A percentile compares a stretch with the other conserved stretches of the same genome.
Conservation (phyloP, 2,329 filamentous ascomycete species). For the Sclerotinia trifoliorum region DNA sequence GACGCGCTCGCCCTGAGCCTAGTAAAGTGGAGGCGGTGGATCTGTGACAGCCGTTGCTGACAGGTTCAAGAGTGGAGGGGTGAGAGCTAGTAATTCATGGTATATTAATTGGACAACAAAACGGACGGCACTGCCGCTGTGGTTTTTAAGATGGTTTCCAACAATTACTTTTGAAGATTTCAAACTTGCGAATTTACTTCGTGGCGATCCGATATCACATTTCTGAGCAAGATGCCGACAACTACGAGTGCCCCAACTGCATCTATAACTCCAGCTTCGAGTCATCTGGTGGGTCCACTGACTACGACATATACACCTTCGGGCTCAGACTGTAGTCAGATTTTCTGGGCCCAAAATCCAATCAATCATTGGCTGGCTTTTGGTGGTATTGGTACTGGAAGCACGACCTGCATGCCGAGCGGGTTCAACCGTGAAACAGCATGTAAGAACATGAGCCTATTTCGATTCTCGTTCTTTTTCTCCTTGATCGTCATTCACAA, state of each 20-base stretch:
- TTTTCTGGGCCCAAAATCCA: slow-evolving; percentile 16
- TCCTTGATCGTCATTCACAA: neutral
- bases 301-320: slow-evolving; percentile 16
- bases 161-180: neutral
- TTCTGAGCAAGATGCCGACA: neutral
- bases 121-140: neutral
- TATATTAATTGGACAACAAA: slow-evolving; percentile 8
- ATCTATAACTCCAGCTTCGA: neutral
- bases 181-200: neutral
- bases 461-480: neutral
- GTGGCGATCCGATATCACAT: neutral
- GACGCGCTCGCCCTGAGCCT: neutral
- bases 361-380: slow-evolving; percentile 2
- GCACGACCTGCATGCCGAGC: slow-evolving; percentile 15
- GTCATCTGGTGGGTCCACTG: neutral
- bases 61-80: slow-evolving; percentile 11
- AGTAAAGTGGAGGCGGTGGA: neutral
- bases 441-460: neutral
- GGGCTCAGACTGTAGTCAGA: slow-evolving; percentile 1
- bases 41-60: neutral
- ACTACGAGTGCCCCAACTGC: neutral
- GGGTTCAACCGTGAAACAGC: slow-evolving; percentile 12
- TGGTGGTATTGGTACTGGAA: slow-evolving; percentile 7
- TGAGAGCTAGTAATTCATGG: neutral
- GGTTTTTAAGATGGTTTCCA: neutral